Conservation (phyloP, 2,329 filamentous ascomycete species). For the Bimuria novae-zelandiae region DNA sequence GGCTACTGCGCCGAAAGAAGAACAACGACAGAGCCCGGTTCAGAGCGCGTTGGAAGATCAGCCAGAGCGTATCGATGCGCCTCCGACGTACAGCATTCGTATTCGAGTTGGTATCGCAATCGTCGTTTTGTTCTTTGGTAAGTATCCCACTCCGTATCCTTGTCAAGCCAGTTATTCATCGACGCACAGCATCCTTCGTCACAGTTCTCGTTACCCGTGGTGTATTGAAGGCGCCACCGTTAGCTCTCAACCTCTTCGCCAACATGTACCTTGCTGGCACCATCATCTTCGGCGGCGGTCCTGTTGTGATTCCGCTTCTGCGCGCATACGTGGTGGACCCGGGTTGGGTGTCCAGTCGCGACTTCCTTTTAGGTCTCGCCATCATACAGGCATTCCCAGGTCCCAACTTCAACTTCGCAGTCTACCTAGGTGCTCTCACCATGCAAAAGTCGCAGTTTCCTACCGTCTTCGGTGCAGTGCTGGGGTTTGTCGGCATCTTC, state of each 20-base stretch:
- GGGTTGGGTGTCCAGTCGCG: conserved; percentile 70
- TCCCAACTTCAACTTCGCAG: conserved; percentile 61
- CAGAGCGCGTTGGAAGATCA: neutral
- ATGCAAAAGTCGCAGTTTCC: conserved; percentile 34
- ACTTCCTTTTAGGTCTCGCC: conserved; percentile 74
- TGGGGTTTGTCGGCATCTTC: conserved; percentile 50
- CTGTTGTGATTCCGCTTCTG: conserved; percentile 52
- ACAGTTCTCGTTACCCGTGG: conserved; percentile 57
- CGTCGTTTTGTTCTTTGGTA: conserved; percentile 28
- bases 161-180: too few species aligned
- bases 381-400: conserved; percentile 73
- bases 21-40: neutral
- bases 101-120: conserved; percentile 5
- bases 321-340: conserved; percentile 62
- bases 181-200: conserved; percentile 57
- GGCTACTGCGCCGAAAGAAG: neutral
- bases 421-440: conserved; percentile 49
- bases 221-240: conserved; percentile 46
- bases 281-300: conserved; percentile 54
- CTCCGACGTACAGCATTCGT: neutral
- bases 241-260: conserved; percentile 66
- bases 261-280: conserved; percentile 77
- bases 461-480: conserved; percentile 41
- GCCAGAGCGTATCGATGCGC: neutral
- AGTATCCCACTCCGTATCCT: conserved; percentile 7